Conservation (phyloP, 768 basidiomycete genomes). For the Podaxis sp. region DNA sequence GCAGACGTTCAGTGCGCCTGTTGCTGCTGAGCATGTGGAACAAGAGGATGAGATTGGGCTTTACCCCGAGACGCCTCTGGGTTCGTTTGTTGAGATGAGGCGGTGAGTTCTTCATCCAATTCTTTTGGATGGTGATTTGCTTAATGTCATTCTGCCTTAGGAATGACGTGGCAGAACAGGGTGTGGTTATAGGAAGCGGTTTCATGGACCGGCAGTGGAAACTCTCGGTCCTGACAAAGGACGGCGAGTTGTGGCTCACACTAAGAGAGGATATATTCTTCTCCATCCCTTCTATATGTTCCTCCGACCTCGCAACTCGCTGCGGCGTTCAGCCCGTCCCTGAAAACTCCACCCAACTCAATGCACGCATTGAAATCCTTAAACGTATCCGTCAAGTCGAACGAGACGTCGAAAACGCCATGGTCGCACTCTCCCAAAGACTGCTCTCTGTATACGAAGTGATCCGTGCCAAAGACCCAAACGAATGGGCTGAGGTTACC, state of each 20-base stretch:
- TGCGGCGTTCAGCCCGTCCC: slow-evolving; percentile 42
- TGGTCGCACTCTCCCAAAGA: slow-evolving; percentile 24
- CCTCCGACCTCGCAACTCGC: slow-evolving; percentile 42
- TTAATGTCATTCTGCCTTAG: slow-evolving; percentile 18
- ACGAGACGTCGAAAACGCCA: slow-evolving; percentile 41
- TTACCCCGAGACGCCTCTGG: slow-evolving; percentile 29
- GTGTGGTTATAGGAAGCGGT: slow-evolving; percentile 30
- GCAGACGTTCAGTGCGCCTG: neutral
- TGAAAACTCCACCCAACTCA: slow-evolving; percentile 34
- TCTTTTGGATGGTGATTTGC: neutral
- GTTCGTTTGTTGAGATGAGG: slow-evolving; percentile 48
- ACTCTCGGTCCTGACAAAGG: slow-evolving; percentile 31
- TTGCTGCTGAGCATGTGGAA: neutral
- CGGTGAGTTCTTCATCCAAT: slow-evolving; percentile 30
- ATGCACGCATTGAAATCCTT: slow-evolving; percentile 66
- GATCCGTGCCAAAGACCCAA: slow-evolving; percentile 43
- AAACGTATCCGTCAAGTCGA: slow-evolving; percentile 57
- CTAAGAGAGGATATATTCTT: slow-evolving; percentile 57
- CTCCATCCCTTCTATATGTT: slow-evolving; percentile 55
- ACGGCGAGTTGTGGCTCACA: slow-evolving; percentile 57
- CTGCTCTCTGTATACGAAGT: slow-evolving; percentile 42
- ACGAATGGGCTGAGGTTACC: slow-evolving; percentile 57
- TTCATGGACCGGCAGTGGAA: slow-evolving; percentile 19
- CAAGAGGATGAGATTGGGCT: slow-evolving; percentile 19
- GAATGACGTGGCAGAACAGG: slow-evolving; percentile 27